These are phyloP conservation scores for Venturia nashicola DNA, from an alignment of 2,329 filamentous ascomycete species.

Conservation along the genomic window DNA sequence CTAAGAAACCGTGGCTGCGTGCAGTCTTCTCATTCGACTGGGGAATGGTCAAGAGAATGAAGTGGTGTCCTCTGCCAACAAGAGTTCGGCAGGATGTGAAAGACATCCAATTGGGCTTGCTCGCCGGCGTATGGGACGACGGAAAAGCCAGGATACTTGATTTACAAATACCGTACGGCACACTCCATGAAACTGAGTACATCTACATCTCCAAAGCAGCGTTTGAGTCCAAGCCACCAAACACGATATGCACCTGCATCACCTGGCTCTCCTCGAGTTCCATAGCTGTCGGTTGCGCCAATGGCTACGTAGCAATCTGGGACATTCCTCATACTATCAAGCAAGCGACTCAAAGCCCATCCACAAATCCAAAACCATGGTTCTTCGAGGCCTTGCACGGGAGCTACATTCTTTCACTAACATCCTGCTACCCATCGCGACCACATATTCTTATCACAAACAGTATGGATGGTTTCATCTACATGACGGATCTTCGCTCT, in stretches of 20 bases:
- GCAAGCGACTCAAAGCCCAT: slow-evolving; percentile 15
- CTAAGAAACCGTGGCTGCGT: slow-evolving; percentile 31
- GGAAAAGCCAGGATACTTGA: slow-evolving; percentile 43
- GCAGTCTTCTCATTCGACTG: slow-evolving; percentile 44
- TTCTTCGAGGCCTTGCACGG: slow-evolving; percentile 31
- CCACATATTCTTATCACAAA: slow-evolving; percentile 40
- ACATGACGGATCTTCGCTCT: slow-evolving; percentile 42
- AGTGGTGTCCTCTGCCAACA: slow-evolving; percentile 41
- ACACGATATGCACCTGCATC: slow-evolving; percentile 43
- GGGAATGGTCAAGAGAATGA: slow-evolving; percentile 41
- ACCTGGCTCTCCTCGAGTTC: slow-evolving; percentile 44
- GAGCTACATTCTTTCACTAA: slow-evolving; percentile 35
- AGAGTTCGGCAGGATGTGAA: slow-evolving; percentile 18
- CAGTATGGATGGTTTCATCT: slow-evolving; percentile 41
- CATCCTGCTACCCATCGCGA: slow-evolving; percentile 40
- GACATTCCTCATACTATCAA: slow-evolving; percentile 30
- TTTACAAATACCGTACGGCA: slow-evolving; percentile 21
- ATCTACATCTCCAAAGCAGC: slow-evolving; percentile 34
- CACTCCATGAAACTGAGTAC: slow-evolving; percentile 15
- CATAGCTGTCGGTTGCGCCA: slow-evolving; percentile 42
- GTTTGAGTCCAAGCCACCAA: slow-evolving; percentile 38
- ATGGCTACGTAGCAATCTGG: slow-evolving; percentile 45
- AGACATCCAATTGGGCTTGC: slow-evolving; percentile 32
- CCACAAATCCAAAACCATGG: slow-evolving; percentile 22
- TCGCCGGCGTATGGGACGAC: slow-evolving; percentile 47